A percentile compares a stretch with the other conserved stretches of the same genome.
phyloP scores from a whole-genome alignment of 345 rosid genomes.

The Rhizophora apiculata region DNA sequence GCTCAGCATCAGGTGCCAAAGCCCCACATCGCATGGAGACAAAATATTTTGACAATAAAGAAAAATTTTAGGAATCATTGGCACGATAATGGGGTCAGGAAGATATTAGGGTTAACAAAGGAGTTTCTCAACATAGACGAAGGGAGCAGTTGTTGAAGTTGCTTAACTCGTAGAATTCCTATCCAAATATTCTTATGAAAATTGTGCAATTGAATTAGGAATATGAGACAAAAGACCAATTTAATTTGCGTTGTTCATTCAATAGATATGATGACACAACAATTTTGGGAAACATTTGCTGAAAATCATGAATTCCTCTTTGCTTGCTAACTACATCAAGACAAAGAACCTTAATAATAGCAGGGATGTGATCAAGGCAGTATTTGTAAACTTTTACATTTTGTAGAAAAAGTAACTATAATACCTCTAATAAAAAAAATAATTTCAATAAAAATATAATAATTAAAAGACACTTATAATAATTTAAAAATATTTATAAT shows the following conservation, averaged over 20 bases:
- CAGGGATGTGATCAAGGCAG: constrained; percentile 69
- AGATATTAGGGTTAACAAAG: neutral
- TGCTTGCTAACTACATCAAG: constrained; percentile 39
- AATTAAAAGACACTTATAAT: too few species aligned
- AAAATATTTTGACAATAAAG: neutral
- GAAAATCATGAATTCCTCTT: neutral
- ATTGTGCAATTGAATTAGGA: too few species aligned
- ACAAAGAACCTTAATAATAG: constrained; percentile 69
- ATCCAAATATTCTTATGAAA: neutral
- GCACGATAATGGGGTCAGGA: neutral
- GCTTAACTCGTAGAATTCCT: neutral
- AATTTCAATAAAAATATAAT: too few species aligned
- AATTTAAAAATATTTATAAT: too few species aligned
- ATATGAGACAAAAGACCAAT: too few species aligned
- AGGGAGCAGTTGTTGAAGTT: neutral
- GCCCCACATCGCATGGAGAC: neutral
- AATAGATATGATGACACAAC: neutral
- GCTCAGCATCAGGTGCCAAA: neutral
- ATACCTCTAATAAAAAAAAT: too few species aligned
- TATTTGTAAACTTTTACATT: constrained; percentile 72
- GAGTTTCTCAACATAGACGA: neutral
- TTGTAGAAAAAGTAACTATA: too few species aligned
- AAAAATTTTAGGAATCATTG: neutral
- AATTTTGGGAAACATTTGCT: neutral
- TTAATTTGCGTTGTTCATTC: neutral